phyloP scores from a whole-genome alignment of 768 basidiomycete species.

The Saitozyma podzolica region DNA sequence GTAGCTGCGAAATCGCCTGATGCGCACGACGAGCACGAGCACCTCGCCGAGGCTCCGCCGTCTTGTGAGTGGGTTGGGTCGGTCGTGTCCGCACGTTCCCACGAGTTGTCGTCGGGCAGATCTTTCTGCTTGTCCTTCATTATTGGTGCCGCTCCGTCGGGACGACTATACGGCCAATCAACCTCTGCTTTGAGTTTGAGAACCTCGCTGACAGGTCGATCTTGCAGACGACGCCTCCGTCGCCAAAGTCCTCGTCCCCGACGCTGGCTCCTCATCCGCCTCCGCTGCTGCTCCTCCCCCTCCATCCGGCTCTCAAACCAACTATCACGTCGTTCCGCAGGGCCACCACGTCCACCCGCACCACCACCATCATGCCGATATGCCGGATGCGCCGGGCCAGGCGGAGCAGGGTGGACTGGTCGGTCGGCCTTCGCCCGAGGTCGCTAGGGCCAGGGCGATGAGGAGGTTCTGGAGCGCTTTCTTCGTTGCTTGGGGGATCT shows the following conservation, averaged over 20 bases:
- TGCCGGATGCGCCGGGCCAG: too few species aligned
- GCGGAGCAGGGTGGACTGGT: too few species aligned
- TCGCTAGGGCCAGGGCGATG: constrained; percentile 36
- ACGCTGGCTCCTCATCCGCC: constrained; percentile 1
- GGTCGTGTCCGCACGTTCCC: background rate
- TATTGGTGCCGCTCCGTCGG: background rate
- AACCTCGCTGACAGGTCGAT: too few species aligned
- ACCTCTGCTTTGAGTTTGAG: background rate
- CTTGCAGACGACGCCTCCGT: too few species aligned
- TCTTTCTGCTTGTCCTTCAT: constrained; percentile 1
- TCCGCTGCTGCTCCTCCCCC: background rate
- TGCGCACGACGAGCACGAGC: background rate
- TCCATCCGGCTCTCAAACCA: background rate
- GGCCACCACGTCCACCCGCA: constrained; percentile 33
- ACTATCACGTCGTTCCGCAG: constrained; percentile 14
- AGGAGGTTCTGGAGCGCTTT: constrained; percentile 44
- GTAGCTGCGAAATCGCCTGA: constrained; percentile 6
- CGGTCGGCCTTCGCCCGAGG: background rate
- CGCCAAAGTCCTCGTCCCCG: too few species aligned
- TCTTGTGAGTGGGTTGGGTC: constrained; percentile 13
- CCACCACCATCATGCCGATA: too few species aligned
- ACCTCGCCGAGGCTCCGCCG: constrained; percentile 22
- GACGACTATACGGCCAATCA: background rate
- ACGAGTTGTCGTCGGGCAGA: background rate
- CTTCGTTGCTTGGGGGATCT: constrained; percentile 46